Conservation (phyloP, 805 yeast genomes). For the Pichia cabralensis region DNA sequence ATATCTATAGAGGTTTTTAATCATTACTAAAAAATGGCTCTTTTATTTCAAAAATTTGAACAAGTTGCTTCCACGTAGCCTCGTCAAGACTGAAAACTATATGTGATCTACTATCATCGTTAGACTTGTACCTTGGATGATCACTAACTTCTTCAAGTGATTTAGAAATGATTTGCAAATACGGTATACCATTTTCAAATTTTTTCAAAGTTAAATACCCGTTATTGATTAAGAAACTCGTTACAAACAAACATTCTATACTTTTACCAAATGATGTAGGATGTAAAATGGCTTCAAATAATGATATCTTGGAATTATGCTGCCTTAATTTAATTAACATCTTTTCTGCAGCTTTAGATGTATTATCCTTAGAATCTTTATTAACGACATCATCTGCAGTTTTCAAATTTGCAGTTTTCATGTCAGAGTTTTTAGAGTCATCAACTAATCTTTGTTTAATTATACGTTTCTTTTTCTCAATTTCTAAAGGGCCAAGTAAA, state of each 20-base stretch:
- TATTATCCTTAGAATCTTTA: conserved; percentile 40
- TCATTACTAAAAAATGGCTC: conserved; percentile 31
- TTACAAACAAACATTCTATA: conserved; percentile 75
- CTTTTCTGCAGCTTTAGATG: conserved; percentile 52
- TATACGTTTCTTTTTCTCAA: conserved; percentile 40
- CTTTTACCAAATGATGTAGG: conserved; percentile 70
- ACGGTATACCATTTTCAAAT: conserved; percentile 33
- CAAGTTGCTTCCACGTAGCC: conserved; percentile 51
- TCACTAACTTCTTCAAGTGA: conserved; percentile 17
- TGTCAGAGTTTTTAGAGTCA: conserved; percentile 28
- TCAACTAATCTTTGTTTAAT: conserved; percentile 30
- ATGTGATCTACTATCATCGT: conserved; percentile 37
- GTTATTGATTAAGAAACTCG: conserved; percentile 72
- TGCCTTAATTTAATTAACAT: conserved; percentile 29
- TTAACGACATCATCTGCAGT: conserved; percentile 40
- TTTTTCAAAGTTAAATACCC: conserved; percentile 50
- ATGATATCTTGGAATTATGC: conserved; percentile 34
- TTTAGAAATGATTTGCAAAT: conserved; percentile 19
- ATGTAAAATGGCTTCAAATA: conserved; percentile 61
- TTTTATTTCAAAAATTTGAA: conserved; percentile 44
- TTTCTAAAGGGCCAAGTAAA: conserved; percentile 59
- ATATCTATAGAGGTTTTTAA: too few relatives aligned
- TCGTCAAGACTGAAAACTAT: conserved; percentile 65
- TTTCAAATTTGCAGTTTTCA: conserved; percentile 47
- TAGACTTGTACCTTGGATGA: conserved; percentile 13